Conservation (phyloP, 2,329 filamentous ascomycete genomes). For the Cryphonectria japonica region DNA sequence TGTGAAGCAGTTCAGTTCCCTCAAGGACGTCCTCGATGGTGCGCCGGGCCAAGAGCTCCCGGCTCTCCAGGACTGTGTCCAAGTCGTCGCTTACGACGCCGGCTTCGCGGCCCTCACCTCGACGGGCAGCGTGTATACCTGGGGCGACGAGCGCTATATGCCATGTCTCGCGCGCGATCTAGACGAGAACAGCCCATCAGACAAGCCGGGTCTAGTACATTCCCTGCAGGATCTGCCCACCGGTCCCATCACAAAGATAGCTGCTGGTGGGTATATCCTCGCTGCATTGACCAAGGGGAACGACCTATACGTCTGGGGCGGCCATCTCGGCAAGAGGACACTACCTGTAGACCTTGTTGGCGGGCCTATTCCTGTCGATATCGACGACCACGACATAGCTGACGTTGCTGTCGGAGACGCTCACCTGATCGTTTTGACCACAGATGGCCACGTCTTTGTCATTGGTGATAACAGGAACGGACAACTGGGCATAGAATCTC, state of each 20-base stretch:
- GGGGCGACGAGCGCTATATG: constrained; percentile 63
- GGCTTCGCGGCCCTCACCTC: constrained; percentile 53
- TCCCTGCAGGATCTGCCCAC: constrained; percentile 56
- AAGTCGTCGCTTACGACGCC: constrained; percentile 52
- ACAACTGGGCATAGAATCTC: constrained; percentile 56
- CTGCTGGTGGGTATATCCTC: constrained; percentile 59
- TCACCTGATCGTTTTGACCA: constrained; percentile 61
- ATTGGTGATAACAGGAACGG: constrained; percentile 61
- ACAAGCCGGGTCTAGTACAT: constrained; percentile 49
- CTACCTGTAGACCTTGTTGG: constrained; percentile 37
- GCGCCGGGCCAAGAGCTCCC: constrained; percentile 30
- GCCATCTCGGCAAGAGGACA: constrained; percentile 41
- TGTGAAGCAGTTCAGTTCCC: constrained; percentile 37
- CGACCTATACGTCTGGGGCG: constrained; percentile 67
- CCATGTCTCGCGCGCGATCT: constrained; percentile 59
- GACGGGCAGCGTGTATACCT: constrained; percentile 51
- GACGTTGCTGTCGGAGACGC: constrained; percentile 62
- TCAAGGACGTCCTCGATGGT: constrained; percentile 18
- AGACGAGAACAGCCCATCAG: constrained; percentile 48
- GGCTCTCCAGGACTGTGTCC: constrained; percentile 38
- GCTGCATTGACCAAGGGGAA: constrained; percentile 61
- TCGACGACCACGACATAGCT: constrained; percentile 54
- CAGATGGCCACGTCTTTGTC: constrained; percentile 54
- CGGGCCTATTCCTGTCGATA: constrained; percentile 49
- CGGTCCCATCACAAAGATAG: constrained; percentile 57